Conservation (phyloP, 2,329 filamentous ascomycete genomes). For the Monosporascus sp. region DNA sequence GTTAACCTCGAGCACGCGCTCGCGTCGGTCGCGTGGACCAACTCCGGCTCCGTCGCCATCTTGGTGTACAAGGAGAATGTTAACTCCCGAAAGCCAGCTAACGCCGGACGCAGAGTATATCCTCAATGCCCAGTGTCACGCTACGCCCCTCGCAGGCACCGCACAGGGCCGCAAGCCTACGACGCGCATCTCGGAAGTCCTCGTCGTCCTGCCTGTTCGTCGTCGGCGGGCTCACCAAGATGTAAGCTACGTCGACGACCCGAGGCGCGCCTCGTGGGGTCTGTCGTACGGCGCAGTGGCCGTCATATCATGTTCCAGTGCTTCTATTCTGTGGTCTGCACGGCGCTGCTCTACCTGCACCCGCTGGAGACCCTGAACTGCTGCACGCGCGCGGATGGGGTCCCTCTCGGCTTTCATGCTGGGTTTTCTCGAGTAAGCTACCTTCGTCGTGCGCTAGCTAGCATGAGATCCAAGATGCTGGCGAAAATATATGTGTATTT, state of each 20-base stretch:
- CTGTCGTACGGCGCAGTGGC: slow-evolving; percentile 25
- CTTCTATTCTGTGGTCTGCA: slow-evolving; percentile 46
- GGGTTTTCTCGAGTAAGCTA: slow-evolving; percentile 25
- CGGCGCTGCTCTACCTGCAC: slow-evolving; percentile 42
- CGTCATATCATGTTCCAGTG: slow-evolving; percentile 46
- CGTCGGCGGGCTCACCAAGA: slow-evolving; percentile 44
- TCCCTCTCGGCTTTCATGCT: slow-evolving; percentile 30
- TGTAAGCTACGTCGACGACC: slow-evolving; percentile 23
- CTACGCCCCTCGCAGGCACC: slow-evolving; percentile 37
- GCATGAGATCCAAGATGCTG: not conserved
- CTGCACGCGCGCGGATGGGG: slow-evolving; percentile 42
- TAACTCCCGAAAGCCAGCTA: too few relatives aligned
- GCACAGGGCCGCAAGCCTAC: slow-evolving; percentile 35
- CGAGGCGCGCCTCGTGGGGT: slow-evolving; percentile 18
- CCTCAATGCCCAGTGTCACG: slow-evolving; percentile 45
- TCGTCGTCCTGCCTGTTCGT: slow-evolving; percentile 43
- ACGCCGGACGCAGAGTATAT: slow-evolving; percentile 32
- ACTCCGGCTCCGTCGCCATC: slow-evolving; percentile 32
- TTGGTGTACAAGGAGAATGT: slow-evolving; percentile 34
- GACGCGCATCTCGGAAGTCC: slow-evolving; percentile 32
- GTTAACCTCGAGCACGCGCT: slow-evolving; percentile 34
- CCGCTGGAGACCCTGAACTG: slow-evolving; percentile 46
- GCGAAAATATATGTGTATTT: slow-evolving; percentile 15
- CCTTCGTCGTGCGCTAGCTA: not conserved
- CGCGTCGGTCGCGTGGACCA: slow-evolving; percentile 33